A percentile compares a stretch with the other conserved stretches of the same genome.
These are phyloP conservation scores for Russula emetica DNA, from an alignment of 768 basidiomycete species.

Conservation along the genomic window DNA sequence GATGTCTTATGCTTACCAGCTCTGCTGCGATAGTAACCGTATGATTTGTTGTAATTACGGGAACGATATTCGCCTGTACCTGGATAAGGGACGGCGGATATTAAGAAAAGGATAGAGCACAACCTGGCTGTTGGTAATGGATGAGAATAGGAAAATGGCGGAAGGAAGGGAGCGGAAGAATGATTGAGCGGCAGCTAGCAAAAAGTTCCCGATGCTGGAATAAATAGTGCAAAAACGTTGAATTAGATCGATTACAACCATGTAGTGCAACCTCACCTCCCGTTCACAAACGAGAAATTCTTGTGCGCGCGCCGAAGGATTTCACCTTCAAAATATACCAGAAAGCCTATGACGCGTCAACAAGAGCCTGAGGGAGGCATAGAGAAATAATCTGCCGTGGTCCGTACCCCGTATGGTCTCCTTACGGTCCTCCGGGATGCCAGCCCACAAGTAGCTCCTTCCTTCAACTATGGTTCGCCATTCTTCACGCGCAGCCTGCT, in stretches of 20 bases:
- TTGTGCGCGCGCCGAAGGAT: conserved; percentile 87
- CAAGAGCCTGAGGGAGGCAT: not conserved
- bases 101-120: conserved; percentile 22
- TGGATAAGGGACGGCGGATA: conserved; percentile 13
- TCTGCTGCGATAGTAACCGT: conserved; percentile 94
- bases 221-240: not conserved
- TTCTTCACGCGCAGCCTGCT: conserved; percentile 76
- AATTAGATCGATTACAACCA: not conserved
- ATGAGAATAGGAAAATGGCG: conserved; percentile 90
- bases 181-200: conserved; percentile 80
- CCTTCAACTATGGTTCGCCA: conserved; percentile 95
- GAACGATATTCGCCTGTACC: conserved; percentile 69
- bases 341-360: conserved; percentile 55
- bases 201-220: conserved; percentile 80
- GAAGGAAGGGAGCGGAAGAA: conserved; percentile 92
- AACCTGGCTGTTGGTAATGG: conserved; percentile 76
- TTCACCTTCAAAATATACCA: conserved; percentile 89
- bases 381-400: not conserved
- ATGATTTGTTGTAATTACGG: conserved; percentile 89
- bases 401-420: conserved; percentile 79
- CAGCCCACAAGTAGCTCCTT: conserved; percentile 70
- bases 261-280: conserved; percentile 47
- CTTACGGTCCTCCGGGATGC: conserved; percentile 84
- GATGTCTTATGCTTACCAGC: conserved; percentile 42
- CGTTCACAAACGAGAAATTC: conserved; percentile 90